phyloP scores from a whole-genome alignment of 176 grass and related monocot genomes.

The Carex pumila region DNA sequence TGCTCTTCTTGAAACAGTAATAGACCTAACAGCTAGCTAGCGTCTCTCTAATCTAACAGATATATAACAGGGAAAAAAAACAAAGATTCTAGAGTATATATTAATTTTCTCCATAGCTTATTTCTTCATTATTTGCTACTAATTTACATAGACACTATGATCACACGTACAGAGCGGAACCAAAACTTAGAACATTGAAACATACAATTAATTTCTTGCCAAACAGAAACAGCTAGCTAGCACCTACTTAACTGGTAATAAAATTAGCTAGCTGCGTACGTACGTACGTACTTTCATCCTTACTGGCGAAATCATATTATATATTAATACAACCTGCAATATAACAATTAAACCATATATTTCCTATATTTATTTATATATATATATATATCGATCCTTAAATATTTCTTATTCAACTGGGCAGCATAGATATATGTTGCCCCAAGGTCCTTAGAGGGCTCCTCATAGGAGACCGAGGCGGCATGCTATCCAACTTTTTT shows the following conservation, averaged over 20 bases:
- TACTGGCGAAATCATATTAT: background rate
- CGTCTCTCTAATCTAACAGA: background rate
- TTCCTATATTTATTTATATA: background rate
- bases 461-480: slow-evolving; percentile 58
- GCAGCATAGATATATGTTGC: slow-evolving; percentile 16
- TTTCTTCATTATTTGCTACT: background rate
- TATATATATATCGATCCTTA: too few species aligned
- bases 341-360: background rate
- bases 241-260: background rate
- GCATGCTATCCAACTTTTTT: slow-evolving; percentile 31
- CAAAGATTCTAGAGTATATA: background rate
- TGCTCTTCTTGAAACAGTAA: background rate
- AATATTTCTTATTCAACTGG: background rate
- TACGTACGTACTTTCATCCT: background rate
- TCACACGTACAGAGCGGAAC: background rate
- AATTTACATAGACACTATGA: background rate
- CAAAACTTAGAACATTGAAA: background rate
- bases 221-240: background rate
- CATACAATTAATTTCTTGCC: background rate
- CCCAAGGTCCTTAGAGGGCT: slow-evolving; percentile 43
- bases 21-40: background rate
- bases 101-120: background rate
- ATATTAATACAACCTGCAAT: background rate
- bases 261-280: too few species aligned
- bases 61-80: background rate